These are phyloP conservation scores for Samsoniella hepiali DNA, from an alignment of 2,329 filamentous ascomycete species.

Conservation along the genomic window DNA sequence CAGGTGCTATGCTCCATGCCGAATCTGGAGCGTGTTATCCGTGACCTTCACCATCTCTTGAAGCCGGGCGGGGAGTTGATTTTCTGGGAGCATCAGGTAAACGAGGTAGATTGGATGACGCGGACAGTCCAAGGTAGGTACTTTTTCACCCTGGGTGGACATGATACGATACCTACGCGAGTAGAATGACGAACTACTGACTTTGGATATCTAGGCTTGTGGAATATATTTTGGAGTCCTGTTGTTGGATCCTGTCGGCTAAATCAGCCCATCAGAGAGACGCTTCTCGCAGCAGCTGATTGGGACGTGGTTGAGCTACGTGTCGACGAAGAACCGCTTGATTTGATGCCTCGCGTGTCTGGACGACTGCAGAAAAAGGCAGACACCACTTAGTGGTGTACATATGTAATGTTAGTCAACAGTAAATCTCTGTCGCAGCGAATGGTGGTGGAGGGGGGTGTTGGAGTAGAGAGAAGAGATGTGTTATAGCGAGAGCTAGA, in stretches of 20 bases:
- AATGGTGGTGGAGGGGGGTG: too few species aligned
- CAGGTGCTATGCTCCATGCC: slow-evolving; percentile 41
- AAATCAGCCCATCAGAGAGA: slow-evolving; percentile 4
- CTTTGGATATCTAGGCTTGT: neutral
- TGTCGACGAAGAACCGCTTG: neutral
- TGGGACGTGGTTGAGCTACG: slow-evolving; percentile 6
- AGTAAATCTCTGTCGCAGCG: too few species aligned
- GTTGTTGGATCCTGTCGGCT: slow-evolving; percentile 9
- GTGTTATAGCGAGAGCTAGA: too few species aligned
- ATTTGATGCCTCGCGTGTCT: slow-evolving; percentile 15
- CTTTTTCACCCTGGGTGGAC: too few species aligned
- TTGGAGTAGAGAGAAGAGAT: too few species aligned
- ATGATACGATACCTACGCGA: neutral
- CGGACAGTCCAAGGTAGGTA: slow-evolving; percentile 29
- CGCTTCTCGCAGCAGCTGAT: slow-evolving; percentile 7
- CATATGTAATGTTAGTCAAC: too few species aligned
- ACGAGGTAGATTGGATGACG: slow-evolving; percentile 27
- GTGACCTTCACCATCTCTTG: slow-evolving; percentile 36
- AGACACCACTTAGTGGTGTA: too few species aligned
- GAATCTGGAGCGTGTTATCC: slow-evolving; percentile 27
- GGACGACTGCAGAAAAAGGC: slow-evolving; percentile 1
- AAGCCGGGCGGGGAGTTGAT: slow-evolving; percentile 44
- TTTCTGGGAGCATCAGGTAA: slow-evolving; percentile 43
- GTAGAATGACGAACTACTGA: neutral
- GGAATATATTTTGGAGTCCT: slow-evolving; percentile 10